Evolutionary conservation across 768 basidiomycete species (phyloP), one percentile per base, ranked within the genome.

Genomic region (Calocera cornea): DNA sequence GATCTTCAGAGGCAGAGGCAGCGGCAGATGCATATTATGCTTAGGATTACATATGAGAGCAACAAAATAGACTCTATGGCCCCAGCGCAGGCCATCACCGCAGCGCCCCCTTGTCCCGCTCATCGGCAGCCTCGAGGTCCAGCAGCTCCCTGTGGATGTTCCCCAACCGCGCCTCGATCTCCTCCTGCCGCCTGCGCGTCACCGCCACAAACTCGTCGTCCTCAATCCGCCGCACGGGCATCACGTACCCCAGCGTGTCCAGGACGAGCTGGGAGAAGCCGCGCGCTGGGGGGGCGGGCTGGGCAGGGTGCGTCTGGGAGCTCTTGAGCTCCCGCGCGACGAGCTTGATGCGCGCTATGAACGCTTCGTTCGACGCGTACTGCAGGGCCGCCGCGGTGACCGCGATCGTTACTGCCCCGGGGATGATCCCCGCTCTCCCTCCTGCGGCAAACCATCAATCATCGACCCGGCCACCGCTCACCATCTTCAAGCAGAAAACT

Each of bases 141-240:
- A 29, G 2, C 54, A 60, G 54, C 31, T 60, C 54, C 54, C 19
- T 27, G 16, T 7, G 2, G 24, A 60, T 60, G 19, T 33, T 60
- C 54, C 8, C 54, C 54, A 60, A 31, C 54, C 31, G 11, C 54
- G 11, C 14, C 14, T 78, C 69, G 86, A 88, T 78, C 10, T 75
- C 75, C 2, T 83, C 82, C 70, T 88, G 80, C 60, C 86, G 81
- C 65, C 77, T 78, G 73, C 82, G 85, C 72, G 92, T 73, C 68
- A 80, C 82, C 33, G 74, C 74, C 65, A 92, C 70, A 70, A 90
- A 90, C 69, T 88, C 87, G 63, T 92, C 87, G 70, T 93, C 86
- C 5, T 89, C 81, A 2, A 93, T 72, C 64, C 78, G 80, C 36
- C 77, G 78, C 24, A 90, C 73, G 0, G 77, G 77, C 11, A 87